Conservation (phyloP, 2,329 filamentous ascomycete species). For the Xylaria polymorpha region DNA sequence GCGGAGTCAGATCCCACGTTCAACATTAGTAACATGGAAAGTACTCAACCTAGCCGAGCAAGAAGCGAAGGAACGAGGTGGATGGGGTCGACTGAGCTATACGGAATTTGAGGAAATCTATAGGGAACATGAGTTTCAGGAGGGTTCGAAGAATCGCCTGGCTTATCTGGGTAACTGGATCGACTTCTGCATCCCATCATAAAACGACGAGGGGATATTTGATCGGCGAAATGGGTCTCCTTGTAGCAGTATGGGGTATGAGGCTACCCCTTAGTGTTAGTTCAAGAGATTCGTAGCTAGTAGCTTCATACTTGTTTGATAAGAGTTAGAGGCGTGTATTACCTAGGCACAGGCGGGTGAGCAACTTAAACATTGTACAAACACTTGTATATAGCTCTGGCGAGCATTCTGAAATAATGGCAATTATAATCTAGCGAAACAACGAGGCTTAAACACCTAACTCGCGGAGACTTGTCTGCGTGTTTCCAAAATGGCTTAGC, state of each 20-base stretch:
- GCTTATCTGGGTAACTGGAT: slow-evolving; percentile 93
- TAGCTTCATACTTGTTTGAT: neutral
- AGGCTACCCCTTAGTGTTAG: neutral
- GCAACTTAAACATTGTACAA: slow-evolving; percentile 17
- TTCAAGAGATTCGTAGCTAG: neutral
- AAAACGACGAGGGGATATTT: slow-evolving; percentile 20
- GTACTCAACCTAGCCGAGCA: slow-evolving; percentile 72
- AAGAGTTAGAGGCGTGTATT: neutral
- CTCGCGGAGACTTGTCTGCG: neutral
- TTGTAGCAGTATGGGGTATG: neutral
- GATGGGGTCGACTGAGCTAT: slow-evolving; percentile 80
- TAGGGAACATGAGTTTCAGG: slow-evolving; percentile 64
- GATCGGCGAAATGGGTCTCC: neutral
- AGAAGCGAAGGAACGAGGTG: slow-evolving; percentile 77
- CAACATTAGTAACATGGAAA: slow-evolving; percentile 62
- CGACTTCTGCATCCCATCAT: slow-evolving; percentile 78
- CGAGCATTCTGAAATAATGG: slow-evolving; percentile 5
- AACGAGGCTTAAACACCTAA: neutral
- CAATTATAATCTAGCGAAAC: neutral
- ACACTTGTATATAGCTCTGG: slow-evolving; percentile 5
- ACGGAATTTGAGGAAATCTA: slow-evolving; percentile 84
- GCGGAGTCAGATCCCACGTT: slow-evolving; percentile 48
- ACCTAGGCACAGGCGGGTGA: no score
- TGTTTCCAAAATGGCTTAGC: neutral
- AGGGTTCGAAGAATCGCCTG: slow-evolving; percentile 71